Evolutionary conservation across 169 alveolate species (phyloP), one percentile per base, ranked within the genome.

Genomic region (Eimeria mitis): DNA sequence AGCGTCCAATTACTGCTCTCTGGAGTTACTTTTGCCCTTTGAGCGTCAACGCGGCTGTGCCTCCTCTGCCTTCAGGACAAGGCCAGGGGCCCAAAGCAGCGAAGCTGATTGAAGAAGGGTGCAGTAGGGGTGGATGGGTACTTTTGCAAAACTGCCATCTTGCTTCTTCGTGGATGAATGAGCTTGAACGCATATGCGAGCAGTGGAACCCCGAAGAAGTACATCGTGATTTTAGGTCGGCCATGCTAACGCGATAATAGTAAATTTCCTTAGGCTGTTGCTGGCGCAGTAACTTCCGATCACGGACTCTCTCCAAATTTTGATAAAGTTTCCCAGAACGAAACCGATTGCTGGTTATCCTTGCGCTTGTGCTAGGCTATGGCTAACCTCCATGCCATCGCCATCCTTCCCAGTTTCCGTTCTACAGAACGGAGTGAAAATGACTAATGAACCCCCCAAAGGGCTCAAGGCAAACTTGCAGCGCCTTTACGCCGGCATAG

Each of bases 1-100:
- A 2, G 83, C 40, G 34, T 40, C 7, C 56, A 40, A 73, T 19
- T 40, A 3, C 37, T 14, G 14, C 0, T 16, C 83, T 19, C 31
- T 73, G 56, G 47, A 37, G 52, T 40, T 40, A 40, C 21, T 34
- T 19, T 40, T 34, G 14, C 54, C 34, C 52, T 11, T 37, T 73
- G 34, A 37, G 83, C n/a, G 54, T 73, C 83, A 73, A 40, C 97
- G 42, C 97, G 98, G 25, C 25, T 6, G n/a, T 37, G 91, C 44
- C 31, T n/a, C 68, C 56, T 3, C 44, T 47, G 42, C 59, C 21
- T 75, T 49, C 98, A 47, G 99, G 99, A 21, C 98, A 98, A 95
- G 99, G 99, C 3, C 99, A 99, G 97, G 99, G 99, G 23, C 98
- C 97, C 54, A 99, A 98, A 97, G 99, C 99, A 37, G 98, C 97